phyloP scores from a whole-genome alignment of 495 filamentous ascomycete species.

The Xylaria palmicola region DNA sequence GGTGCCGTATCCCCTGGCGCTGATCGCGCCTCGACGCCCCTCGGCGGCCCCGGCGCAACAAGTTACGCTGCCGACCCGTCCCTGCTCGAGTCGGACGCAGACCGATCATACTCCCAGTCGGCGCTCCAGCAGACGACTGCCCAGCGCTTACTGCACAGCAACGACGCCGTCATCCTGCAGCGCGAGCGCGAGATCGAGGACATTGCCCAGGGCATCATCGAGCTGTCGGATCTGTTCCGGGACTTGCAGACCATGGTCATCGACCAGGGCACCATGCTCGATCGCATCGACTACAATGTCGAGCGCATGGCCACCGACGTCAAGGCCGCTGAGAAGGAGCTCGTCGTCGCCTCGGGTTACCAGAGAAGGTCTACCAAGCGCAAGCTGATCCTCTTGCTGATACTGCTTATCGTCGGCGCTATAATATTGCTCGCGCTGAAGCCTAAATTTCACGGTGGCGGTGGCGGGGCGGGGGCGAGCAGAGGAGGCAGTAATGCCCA shows the following conservation, averaged over 20 bases:
- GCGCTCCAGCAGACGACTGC: slow-evolving; percentile 70
- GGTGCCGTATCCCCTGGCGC: slow-evolving; percentile 31
- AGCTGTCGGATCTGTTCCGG: slow-evolving; percentile 92
- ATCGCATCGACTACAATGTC: slow-evolving; percentile 97
- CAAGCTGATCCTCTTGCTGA: slow-evolving; percentile 83
- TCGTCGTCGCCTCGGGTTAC: slow-evolving; percentile 80
- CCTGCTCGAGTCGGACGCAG: slow-evolving; percentile 83
- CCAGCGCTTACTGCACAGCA: slow-evolving; percentile 67
- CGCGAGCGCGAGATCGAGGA: slow-evolving; percentile 97
- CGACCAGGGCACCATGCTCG: slow-evolving; percentile 96
- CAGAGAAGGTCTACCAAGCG: slow-evolving; percentile 86
- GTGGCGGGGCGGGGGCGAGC: slow-evolving; percentile 2
- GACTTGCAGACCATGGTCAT: slow-evolving; percentile 97
- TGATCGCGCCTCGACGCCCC: slow-evolving; percentile 62
- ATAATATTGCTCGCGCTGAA: slow-evolving; percentile 86
- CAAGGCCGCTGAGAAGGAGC: slow-evolving; percentile 87
- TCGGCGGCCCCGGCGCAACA: slow-evolving; percentile 35
- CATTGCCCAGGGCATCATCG: slow-evolving; percentile 96
- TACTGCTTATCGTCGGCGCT: slow-evolving; percentile 78
- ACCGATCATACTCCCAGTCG: slow-evolving; percentile 87
- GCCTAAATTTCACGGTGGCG: slow-evolving; percentile 56
- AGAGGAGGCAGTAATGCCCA: background rate
- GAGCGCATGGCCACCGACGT: slow-evolving; percentile 88
- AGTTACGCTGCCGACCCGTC: slow-evolving; percentile 72
- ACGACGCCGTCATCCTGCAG: slow-evolving; percentile 84